These are phyloP conservation scores for Aspergillus vadensis DNA, from an alignment of 2,329 filamentous ascomycete species.

Conservation along the genomic window DNA sequence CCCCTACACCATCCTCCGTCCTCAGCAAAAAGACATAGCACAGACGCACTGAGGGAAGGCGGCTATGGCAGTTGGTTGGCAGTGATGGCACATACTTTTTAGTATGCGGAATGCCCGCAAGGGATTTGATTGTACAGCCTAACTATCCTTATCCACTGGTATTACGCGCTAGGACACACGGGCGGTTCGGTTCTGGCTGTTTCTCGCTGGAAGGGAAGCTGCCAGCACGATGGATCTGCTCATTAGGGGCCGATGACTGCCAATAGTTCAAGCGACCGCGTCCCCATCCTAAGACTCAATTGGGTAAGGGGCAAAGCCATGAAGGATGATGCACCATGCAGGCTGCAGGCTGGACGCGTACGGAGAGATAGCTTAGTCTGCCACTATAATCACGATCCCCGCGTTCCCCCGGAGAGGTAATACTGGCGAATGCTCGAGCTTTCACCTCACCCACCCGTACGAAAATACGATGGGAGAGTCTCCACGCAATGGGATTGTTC, in stretches of 20 bases:
- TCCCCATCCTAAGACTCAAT: constrained; percentile 13
- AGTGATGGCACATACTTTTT: neutral
- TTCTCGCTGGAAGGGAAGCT: constrained; percentile 14
- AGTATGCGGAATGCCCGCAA: neutral
- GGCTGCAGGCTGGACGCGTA: constrained; percentile 9
- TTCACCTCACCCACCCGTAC: neutral
- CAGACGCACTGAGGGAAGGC: neutral
- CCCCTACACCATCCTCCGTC: neutral
- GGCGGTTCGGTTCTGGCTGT: neutral
- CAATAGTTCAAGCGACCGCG: constrained; percentile 27
- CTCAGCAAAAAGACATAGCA: neutral
- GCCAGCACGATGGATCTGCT: constrained; percentile 28
- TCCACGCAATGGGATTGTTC: neutral
- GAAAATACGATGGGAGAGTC: neutral
- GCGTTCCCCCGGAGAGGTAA: constrained; percentile 5
- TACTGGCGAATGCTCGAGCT: too few relatives aligned
- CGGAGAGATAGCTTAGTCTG: constrained; percentile 11
- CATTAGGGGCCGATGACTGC: constrained; percentile 20
- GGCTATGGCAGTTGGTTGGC: neutral
- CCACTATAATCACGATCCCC: constrained; percentile 11
- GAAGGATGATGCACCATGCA: constrained; percentile 14
- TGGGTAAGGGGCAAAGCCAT: constrained; percentile 13
- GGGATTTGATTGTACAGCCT: constrained; percentile 1
- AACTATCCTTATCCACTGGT: neutral
- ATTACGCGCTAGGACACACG: neutral